Percentiles rank a stretch among this genome's conserved stretches.
phyloP scores from a whole-genome alignment of 1,284 basidiomycete genomes.

The Microbotryum saponariae region DNA sequence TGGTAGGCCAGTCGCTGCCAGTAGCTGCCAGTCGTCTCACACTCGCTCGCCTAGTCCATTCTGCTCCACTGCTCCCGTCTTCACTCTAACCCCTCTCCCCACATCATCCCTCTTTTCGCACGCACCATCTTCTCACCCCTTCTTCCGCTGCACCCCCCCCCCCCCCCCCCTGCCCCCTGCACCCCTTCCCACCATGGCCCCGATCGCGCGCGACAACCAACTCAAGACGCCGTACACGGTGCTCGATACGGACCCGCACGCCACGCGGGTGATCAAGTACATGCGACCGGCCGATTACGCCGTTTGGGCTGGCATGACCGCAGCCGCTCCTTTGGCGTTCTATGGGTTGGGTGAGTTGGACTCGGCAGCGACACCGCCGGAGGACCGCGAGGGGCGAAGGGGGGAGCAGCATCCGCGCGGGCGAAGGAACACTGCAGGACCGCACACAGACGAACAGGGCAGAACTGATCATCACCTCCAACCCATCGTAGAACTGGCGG shows the following conservation, averaged over 20 bases:
- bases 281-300: slow-evolving; percentile 83
- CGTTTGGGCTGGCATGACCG: slow-evolving; percentile 71
- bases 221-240: slow-evolving; percentile 32
- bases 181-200: not conserved
- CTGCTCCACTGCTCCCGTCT: not conserved
- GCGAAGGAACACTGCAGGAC: no score
- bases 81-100: no score
- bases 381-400: no score
- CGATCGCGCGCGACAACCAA: slow-evolving; percentile 14
- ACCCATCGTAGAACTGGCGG: slow-evolving; percentile 44
- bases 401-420: no score
- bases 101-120: no score
- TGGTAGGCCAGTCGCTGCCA: no score
- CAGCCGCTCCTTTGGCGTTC: slow-evolving; percentile 65
- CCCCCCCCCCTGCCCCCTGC: not conserved
- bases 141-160: not conserved
- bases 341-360: slow-evolving; percentile 58
- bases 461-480: no score
- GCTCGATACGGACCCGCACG: slow-evolving; percentile 66
- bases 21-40: no score
- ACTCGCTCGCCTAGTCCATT: no score
- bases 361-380: no score
- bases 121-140: not conserved
- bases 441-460: no score
- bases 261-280: slow-evolving; percentile 77